Conservation (phyloP, 2,329 filamentous ascomycete species). For the Exophiala oligosperma region DNA sequence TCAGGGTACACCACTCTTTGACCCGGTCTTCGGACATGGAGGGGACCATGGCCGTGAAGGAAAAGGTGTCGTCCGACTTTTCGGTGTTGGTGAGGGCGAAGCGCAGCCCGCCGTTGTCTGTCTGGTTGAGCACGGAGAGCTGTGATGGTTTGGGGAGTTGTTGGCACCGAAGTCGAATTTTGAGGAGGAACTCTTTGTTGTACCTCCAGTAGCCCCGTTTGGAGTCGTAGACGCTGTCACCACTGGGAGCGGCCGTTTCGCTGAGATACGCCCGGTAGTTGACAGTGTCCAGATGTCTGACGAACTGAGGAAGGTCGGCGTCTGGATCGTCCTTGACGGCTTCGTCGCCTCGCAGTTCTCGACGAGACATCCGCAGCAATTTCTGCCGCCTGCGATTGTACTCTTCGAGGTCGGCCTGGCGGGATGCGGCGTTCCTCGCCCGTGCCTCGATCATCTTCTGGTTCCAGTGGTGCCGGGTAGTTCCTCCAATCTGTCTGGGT, state of each 20-base stretch:
- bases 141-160: not conserved
- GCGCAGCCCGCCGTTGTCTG: not conserved
- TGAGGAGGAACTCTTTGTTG: constrained; percentile 17
- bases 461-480: constrained; percentile 27
- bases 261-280: constrained; percentile 27
- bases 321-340: constrained; percentile 26
- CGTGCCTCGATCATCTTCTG: constrained; percentile 28
- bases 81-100: constrained; percentile 20
- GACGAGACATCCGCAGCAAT: constrained; percentile 25
- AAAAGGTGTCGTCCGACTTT: constrained; percentile 4
- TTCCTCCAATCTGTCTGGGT: constrained; percentile 25
- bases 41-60: not conserved
- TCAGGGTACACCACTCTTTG: constrained; percentile 12
- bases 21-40: constrained; percentile 3
- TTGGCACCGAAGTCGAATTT: constrained; percentile 9
- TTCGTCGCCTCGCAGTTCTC: constrained; percentile 28
- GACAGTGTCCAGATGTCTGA: constrained; percentile 28
- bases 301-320: constrained; percentile 26
- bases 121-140: not conserved
- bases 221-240: constrained; percentile 26
- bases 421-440: constrained; percentile 22
- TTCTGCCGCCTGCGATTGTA: constrained; percentile 24
- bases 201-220: constrained; percentile 30
- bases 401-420: constrained; percentile 28
- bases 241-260: constrained; percentile 20